Conservation (phyloP, 257 asterid species). For the Perilla frutescens region DNA sequence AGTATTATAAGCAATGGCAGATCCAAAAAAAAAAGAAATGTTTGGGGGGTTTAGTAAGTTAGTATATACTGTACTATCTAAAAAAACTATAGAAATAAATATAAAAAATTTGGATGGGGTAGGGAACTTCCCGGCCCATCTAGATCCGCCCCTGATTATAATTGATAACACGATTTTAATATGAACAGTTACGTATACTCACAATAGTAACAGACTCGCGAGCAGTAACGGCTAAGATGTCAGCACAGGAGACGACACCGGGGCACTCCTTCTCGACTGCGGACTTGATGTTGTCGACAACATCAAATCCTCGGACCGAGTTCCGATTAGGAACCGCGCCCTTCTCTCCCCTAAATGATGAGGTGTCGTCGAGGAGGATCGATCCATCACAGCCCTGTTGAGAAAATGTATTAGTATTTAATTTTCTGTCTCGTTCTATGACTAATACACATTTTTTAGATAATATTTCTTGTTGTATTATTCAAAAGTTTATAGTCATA, state of each 20-base stretch:
- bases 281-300: conserved; percentile 72
- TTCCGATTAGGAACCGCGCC: conserved; percentile 68
- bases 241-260: conserved; percentile 81
- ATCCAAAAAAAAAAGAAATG: too few species aligned
- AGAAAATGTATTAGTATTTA: not conserved
- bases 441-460: too few species aligned
- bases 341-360: conserved; percentile 78
- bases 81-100: too few species aligned
- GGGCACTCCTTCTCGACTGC: conserved; percentile 82
- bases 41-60: too few species aligned
- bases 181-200: conserved; percentile 24
- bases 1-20: too few species aligned
- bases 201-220: conserved; percentile 77
- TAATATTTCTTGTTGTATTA: too few species aligned
- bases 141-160: too few species aligned
- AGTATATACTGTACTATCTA: too few species aligned
- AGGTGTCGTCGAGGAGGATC: conserved; percentile 80
- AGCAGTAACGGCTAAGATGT: conserved; percentile 69
- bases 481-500: not conserved
- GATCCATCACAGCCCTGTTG: conserved; percentile 94
- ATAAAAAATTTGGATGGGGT: too few species aligned
- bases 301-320: conserved; percentile 81
- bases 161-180: too few species aligned
- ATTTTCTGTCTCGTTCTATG: too few species aligned
- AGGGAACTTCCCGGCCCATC: too few species aligned